Base-by-base conservation (phyloP, 2,329 filamentous ascomycete genomes). In the Aureobasidium vineae region DNA sequence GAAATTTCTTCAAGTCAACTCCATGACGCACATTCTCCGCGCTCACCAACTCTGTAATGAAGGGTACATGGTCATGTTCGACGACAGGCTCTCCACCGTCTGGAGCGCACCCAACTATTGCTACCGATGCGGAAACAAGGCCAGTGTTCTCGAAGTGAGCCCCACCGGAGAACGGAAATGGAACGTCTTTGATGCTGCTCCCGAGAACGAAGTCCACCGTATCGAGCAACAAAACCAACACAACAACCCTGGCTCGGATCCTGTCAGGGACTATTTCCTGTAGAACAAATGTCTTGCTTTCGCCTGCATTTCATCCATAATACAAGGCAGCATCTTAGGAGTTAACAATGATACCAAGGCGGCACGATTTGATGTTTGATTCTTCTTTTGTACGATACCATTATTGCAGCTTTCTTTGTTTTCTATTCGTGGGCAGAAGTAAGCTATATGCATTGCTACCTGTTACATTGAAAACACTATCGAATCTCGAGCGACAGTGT, bases 11-110 rank as follows among this genome's bases (percentile, higher is more conserved):
- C 91, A 95, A 72, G 93, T 99, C 72, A 99, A 99, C 79, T 90
- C 87, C 77, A 98, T 99, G 93, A 94, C 90, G 38, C 95, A 99
- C 78, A 99, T 99, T 70, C 83, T 99, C 66, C 90, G 95, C 28
- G 95, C 95, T n/a, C 95, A 99, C 78, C 95, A 99, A 80, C 85
- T 99, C 5, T 99, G 95, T 77, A 95, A 99, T 78, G 95, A 99
- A 80, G 95, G 95, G 0, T 99, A 94, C 77, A 95, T 98, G 79
- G 90, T 98, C 54, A 86, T 99, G 19, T 99, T 97, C 77, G 94
- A 98, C 73, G 94, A 98, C 78, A 86, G 90, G 19, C 81, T 99
- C 43, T 97, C 92, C 77, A 99, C 95, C 0, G 95, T 99, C 7
- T 99, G 95, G 95, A 97, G 77, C 19, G 76, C 76, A 45, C 76